Conservation (phyloP, 139 green algal genomes). For the Tetradesmus lagerheimii region DNA sequence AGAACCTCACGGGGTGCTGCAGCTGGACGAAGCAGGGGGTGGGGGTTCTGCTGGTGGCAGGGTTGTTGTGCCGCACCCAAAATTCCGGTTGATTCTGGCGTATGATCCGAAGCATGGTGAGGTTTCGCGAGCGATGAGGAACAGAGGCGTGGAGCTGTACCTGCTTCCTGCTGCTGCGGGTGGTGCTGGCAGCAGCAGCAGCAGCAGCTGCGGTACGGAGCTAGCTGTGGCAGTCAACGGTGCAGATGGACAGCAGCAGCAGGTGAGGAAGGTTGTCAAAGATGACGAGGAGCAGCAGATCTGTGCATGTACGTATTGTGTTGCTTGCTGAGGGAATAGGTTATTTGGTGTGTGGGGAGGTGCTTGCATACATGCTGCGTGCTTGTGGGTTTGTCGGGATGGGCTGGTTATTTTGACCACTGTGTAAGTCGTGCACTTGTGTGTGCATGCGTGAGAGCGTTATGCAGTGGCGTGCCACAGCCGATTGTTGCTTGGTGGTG, state of each 20-base stretch:
- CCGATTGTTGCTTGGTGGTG: too few species aligned
- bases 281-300: neutral
- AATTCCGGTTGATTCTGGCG: slow-evolving; percentile 96
- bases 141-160: slow-evolving; percentile 96
- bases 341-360: neutral
- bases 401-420: too few species aligned
- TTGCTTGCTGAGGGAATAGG: neutral
- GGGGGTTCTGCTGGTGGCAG: slow-evolving; percentile 50
- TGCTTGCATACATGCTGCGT: neutral
- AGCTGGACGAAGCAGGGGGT: slow-evolving; percentile 89
- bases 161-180: slow-evolving; percentile 62
- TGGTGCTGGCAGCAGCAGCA: neutral
- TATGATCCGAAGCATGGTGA: slow-evolving; percentile 93
- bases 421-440: neutral
- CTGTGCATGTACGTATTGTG: neutral
- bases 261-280: neutral
- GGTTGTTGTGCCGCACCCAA: slow-evolving; percentile 86
- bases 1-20: slow-evolving; percentile 88
- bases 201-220: slow-evolving; percentile 1
- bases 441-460: neutral
- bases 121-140: slow-evolving; percentile 98
- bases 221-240: neutral
- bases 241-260: neutral
- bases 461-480: too few species aligned
- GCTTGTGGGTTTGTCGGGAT: neutral